These are phyloP conservation scores for Narthecium ossifragum DNA, from an alignment of 106 monocot genomes.

Conservation along the genomic window DNA sequence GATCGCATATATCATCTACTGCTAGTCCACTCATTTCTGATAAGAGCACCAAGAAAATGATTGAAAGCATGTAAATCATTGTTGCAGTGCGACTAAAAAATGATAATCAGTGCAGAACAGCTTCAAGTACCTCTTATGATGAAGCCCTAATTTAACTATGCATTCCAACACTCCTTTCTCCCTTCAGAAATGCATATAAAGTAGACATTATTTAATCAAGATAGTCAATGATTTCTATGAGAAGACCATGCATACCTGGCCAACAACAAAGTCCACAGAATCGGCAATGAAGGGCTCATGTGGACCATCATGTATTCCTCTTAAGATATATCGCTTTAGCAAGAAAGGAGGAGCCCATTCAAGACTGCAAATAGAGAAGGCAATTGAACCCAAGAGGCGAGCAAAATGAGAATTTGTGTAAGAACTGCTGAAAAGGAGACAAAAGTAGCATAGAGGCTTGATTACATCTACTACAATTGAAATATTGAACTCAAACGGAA, in stretches of 20 bases:
- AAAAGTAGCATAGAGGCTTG: not conserved
- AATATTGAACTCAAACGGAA: not conserved
- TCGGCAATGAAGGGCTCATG: constrained; percentile 98
- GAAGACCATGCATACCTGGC: constrained; percentile 36
- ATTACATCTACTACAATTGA: not conserved
- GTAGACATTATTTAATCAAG: too few species aligned
- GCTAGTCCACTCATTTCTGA: too few species aligned
- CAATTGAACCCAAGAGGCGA: too few species aligned
- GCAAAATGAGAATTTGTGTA: not conserved
- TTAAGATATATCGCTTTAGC: constrained; percentile 88
- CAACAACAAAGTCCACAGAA: constrained; percentile 94
- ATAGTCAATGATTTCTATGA: too few species aligned
- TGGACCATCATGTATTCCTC: constrained; percentile 86
- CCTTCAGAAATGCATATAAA: not conserved
- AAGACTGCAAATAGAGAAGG: constrained; percentile 61
- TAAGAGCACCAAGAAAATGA: too few species aligned
- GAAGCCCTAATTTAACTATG: too few species aligned
- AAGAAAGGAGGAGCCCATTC: constrained; percentile 94
- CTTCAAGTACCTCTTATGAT: not conserved
- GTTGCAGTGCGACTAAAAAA: not conserved
- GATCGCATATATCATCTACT: too few species aligned
- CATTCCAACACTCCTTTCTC: not conserved
- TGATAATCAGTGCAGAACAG: not conserved
- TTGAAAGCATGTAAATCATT: not conserved
- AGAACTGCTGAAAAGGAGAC: not conserved